A percentile compares a stretch with the other conserved stretches of the same genome.
Evolutionary conservation across 305 asterid genomes (phyloP).

Genomic region (Plantago lanceolata): DNA sequence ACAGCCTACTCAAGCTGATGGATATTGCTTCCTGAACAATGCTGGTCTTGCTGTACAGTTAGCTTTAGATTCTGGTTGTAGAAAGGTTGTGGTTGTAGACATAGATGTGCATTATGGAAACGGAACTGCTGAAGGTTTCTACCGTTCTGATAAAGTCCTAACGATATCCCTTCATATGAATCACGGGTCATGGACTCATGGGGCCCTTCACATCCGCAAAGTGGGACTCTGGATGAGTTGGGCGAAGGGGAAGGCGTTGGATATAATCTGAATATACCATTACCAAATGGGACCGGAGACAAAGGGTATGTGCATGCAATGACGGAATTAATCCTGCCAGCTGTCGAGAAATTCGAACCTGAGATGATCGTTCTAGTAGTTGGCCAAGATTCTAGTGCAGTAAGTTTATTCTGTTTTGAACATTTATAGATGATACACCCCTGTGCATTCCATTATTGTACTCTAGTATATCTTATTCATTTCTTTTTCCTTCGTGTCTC

Average conservation of each 20-base stretch:
- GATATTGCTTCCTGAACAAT: slow-evolving; percentile 84
- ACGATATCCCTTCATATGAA: slow-evolving; percentile 87
- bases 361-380: slow-evolving; percentile 63
- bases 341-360: slow-evolving; percentile 63
- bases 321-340: slow-evolving; percentile 57
- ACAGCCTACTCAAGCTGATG: slow-evolving; percentile 80
- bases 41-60: slow-evolving; percentile 70
- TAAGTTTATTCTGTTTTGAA: slow-evolving; percentile 34
- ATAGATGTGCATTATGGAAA: slow-evolving; percentile 91
- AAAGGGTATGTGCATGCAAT: slow-evolving; percentile 61
- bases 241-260: slow-evolving; percentile 75
- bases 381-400: slow-evolving; percentile 95
- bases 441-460: neutral
- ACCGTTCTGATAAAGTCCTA: slow-evolving; percentile 55
- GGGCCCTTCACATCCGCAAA: slow-evolving; percentile 92
- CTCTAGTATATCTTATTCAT: no score
- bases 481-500: slow-evolving; percentile 14
- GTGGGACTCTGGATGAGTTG: slow-evolving; percentile 66
- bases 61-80: slow-evolving; percentile 51
- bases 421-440: no score
- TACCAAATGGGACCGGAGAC: slow-evolving; percentile 90
- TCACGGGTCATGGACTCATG: slow-evolving; percentile 95
- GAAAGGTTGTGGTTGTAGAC: slow-evolving; percentile 62
- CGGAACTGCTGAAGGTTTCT: slow-evolving; percentile 89
- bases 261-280: slow-evolving; percentile 73